These are phyloP conservation scores for Podospora pseudoanserina DNA, from an alignment of 495 filamentous ascomycete genomes.

Conservation along the genomic window DNA sequence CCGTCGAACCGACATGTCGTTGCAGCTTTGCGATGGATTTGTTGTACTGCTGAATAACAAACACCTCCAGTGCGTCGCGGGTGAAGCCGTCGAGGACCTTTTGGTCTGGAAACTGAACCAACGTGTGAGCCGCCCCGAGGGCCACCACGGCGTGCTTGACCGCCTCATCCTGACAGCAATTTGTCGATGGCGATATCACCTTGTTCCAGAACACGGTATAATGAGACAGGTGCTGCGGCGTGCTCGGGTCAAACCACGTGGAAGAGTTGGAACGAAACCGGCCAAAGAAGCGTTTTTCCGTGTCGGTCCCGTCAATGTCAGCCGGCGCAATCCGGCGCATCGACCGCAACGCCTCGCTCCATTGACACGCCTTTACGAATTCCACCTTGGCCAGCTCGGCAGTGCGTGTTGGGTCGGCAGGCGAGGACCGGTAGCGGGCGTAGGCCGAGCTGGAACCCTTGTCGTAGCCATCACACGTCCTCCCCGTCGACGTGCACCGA, in stretches of 20 bases:
- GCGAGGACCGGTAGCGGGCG: conserved; percentile 15
- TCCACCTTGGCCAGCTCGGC: conserved; percentile 31
- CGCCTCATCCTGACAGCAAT: conserved; percentile 35
- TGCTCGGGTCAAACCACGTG: conserved; percentile 9
- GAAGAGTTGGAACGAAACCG: conserved; percentile 23
- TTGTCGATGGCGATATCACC: conserved; percentile 28
- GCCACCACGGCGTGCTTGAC: conserved; percentile 40
- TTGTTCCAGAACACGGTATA: conserved; percentile 38
- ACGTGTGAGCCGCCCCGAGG: conserved; percentile 35
- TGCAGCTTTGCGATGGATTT: conserved; percentile 35
- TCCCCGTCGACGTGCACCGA: conserved; percentile 41
- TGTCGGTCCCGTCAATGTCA: conserved; percentile 36
- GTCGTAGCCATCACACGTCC: conserved; percentile 44
- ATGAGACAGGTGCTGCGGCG: conserved; percentile 17
- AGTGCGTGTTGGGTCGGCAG: conserved; percentile 11
- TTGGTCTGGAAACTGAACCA: conserved; percentile 19
- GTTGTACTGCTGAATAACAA: conserved; percentile 43
- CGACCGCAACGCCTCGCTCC: conserved; percentile 31
- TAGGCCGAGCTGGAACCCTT: conserved; percentile 16
- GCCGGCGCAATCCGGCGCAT: conserved; percentile 35
- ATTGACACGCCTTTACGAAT: conserved; percentile 32
- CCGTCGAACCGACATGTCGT: conserved; percentile 27
- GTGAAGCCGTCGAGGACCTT: conserved; percentile 19
- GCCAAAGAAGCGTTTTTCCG: conserved; percentile 35
- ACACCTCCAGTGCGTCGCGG: conserved; percentile 33